These are phyloP conservation scores for Erodium texanum DNA, from an alignment of 441 rosid species.

Conservation along the genomic window DNA sequence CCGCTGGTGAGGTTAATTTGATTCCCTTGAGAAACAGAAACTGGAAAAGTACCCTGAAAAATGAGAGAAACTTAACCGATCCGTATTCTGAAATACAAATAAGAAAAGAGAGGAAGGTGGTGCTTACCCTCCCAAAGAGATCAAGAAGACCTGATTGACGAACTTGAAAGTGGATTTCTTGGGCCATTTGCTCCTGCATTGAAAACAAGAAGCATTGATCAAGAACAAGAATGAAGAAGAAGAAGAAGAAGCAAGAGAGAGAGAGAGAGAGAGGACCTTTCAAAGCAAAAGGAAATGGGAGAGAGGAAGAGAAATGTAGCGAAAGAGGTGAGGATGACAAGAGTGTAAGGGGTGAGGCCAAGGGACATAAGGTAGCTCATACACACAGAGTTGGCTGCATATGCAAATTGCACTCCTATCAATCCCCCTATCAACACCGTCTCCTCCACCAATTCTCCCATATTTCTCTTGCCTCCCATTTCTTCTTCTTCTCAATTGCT, in stretches of 20 bases:
- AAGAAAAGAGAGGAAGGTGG: background rate
- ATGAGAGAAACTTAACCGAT: background rate
- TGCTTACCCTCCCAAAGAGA: slow-evolving; percentile 21
- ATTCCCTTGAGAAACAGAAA: slow-evolving; percentile 23
- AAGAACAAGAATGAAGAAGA: background rate
- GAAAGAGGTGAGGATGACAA: slow-evolving; percentile 56
- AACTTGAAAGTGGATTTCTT: slow-evolving; percentile 14
- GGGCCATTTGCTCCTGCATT: slow-evolving; percentile 21
- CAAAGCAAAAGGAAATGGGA: slow-evolving; percentile 63
- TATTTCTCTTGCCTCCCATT: slow-evolving; percentile 21
- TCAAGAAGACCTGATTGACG: slow-evolving; percentile 10
- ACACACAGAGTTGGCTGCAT: slow-evolving; percentile 50
- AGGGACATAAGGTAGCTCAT: slow-evolving; percentile 71
- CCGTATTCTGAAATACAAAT: too few species aligned
- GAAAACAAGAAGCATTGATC: background rate
- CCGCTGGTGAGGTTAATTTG: slow-evolving; percentile 20
- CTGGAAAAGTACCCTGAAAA: slow-evolving; percentile 22
- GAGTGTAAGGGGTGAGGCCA: slow-evolving; percentile 56
- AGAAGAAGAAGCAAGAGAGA: background rate
- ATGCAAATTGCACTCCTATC: slow-evolving; percentile 51
- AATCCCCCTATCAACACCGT: slow-evolving; percentile 49
- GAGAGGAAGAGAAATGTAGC: slow-evolving; percentile 63
- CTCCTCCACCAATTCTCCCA: slow-evolving; percentile 38
- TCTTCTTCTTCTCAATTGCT: too few species aligned
- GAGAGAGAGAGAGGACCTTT: slow-evolving; percentile 36